Base-by-base conservation (phyloP, 768 basidiomycete species). In the Boletus sp. region DNA sequence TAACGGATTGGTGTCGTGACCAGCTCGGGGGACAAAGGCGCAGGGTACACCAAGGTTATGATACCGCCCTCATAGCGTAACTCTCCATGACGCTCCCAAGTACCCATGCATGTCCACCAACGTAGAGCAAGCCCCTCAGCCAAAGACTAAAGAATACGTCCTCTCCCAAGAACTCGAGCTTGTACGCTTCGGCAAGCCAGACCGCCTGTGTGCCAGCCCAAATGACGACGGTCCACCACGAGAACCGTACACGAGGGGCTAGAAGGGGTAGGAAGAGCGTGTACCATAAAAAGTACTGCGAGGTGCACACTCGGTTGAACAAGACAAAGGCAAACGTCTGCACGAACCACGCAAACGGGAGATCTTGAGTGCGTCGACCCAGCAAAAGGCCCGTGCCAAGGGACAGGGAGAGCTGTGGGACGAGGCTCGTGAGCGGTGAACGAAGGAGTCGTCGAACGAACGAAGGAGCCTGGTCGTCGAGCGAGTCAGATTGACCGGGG, bases 241-340 rank as follows among this genome's bases (percentile, higher is more conserved):
- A 75, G 42, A 92, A 75, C 1, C 73, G 69, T 0, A 97, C 71
- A 3, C 73, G 77, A 0, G 93, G 88, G 4, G 93, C 78, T 23
- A 96, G 75, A 3, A 93, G 79, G 0, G 96, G 94, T 0, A 98
- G 72, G 56, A 98, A 83, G 47, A 93, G 83, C 14, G 93, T 83
- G 67, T 94, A 98, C 97, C 97, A 99, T 37, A 96, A 77, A 73
- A 98, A 99, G 70, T 99, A 99, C 90, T 98, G 71, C 0, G 94
- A 97, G 0, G 97, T 99, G 80, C 95, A 97, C 47, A 99, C 97
- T 71, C 96, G 95, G 70, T 98, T 99, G 76, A 98, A 96, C 8
- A 93, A 73, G n/a, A 98, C 95, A 64, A 99, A 98, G 0, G 81
- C 74, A 35, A 80, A 80, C 2, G 97, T 98, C 71, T 98, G 95